A percentile compares a stretch with the other conserved stretches of the same genome.
Conservation (phyloP, 2,329 filamentous ascomycete genomes). For the Dactylellina cionopaga region DNA sequence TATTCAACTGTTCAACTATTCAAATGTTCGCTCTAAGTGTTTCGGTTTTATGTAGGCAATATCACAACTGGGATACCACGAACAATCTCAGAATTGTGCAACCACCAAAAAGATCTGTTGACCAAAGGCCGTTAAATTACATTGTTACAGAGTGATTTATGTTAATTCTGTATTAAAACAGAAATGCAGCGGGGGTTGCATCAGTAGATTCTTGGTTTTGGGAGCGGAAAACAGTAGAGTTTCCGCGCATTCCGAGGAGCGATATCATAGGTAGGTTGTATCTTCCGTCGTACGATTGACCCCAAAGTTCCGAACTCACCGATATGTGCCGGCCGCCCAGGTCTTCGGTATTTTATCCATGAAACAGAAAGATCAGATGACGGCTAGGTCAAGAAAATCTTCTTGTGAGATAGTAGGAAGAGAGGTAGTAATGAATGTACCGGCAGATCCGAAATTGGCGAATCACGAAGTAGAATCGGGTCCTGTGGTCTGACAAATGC, state of each 20-base stretch:
- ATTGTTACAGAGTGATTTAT: too few relatives aligned
- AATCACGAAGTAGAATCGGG: slow-evolving; percentile 10
- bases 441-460: slow-evolving; percentile 21
- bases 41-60: too few relatives aligned
- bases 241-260: slow-evolving; percentile 13
- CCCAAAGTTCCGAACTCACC: slow-evolving; percentile 34
- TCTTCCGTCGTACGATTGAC: slow-evolving; percentile 37
- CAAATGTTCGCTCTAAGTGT: too few relatives aligned
- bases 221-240: slow-evolving; percentile 1
- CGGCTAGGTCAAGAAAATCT: too few relatives aligned
- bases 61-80: too few relatives aligned
- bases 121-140: too few relatives aligned
- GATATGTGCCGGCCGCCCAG: slow-evolving; percentile 22
- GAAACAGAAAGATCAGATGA: slow-evolving; percentile 49
- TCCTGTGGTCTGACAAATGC: slow-evolving; percentile 35
- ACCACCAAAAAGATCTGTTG: too few relatives aligned
- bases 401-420: too few relatives aligned
- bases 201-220: neutral
- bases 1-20: too few relatives aligned
- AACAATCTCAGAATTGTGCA: too few relatives aligned
- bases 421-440: neutral
- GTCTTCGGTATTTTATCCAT: slow-evolving; percentile 14
- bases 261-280: slow-evolving; percentile 8
- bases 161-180: too few relatives aligned
- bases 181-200: too few relatives aligned